Evolutionary conservation across 768 basidiomycete species (phyloP), one percentile per base, ranked within the genome.

Genomic region (Pisolithus sp.): DNA sequence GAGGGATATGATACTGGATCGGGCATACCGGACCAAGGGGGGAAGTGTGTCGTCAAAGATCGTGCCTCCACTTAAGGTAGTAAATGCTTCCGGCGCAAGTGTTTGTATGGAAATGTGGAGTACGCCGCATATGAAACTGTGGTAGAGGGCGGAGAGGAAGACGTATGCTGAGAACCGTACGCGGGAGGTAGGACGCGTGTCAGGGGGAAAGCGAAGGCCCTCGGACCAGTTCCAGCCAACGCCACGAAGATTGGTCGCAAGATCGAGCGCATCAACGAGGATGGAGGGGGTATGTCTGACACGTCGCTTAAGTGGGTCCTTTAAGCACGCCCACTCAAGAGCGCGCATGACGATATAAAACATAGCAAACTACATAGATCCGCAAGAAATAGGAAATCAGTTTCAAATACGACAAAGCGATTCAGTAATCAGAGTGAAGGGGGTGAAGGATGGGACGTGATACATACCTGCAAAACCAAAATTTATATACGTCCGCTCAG

Each of bases 221-320:
- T 64, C 55, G 2, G 81, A 79, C 77, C 81, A 84, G 40, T 76
- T 67, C 84, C 84, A 86, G 15, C 80, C 81, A 46, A 71, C 60
- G 7, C 84, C 85, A n/a, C 85, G 80, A 17, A 79, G 57, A 54
- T 76, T 81, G 57, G 66, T 69, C 24, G 54, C 57, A 20, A 86
- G 71, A 48, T 85, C 82, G 13, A 74, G 56, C 1, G 76, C 75
- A 49, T 86, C 75, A 15, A 44, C 20, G 17, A 54, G 7, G 34
- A 31, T 43, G 5, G 57, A 55, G 9, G 53, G 38, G 18, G 41
- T 28, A 12, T 15, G 24, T 2, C 47, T 50, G 10, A 24, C 24
- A 26, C 56, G 40, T 18, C 62, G 61, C 17, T 52, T 40, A 1
- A 56, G 51, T 17, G 58, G 60, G 12, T 53, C 48, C 20, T 55